Conservation (phyloP, 2,329 filamentous ascomycete genomes). For the Amauroascus niger region DNA sequence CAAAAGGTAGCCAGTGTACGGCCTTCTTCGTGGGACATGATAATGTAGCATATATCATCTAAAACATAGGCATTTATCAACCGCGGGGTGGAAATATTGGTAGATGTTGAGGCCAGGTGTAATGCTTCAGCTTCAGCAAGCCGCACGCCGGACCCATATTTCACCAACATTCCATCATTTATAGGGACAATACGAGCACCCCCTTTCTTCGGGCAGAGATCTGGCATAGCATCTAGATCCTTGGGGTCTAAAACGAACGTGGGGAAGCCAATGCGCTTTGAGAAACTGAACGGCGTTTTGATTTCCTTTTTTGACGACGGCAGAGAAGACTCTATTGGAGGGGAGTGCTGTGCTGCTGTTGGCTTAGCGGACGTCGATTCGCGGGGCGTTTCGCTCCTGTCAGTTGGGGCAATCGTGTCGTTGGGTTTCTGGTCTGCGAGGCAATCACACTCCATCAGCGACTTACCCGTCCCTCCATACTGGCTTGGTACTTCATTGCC, state of each 20-base stretch:
- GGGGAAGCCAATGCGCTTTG: conserved; percentile 6
- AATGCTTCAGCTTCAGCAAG: conserved; percentile 15
- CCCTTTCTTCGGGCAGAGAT: not conserved
- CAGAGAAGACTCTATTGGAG: not conserved
- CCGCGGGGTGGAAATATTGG: conserved; percentile 3
- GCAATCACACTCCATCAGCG: conserved; percentile 1
- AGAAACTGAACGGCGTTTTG: conserved; percentile 1
- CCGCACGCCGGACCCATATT: conserved; percentile 9
- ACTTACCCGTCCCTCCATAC: conserved; percentile 7
- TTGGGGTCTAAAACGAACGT: conserved; percentile 9
- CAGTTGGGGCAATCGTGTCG: not conserved
- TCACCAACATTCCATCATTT: conserved; percentile 6
- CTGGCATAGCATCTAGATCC: conserved; percentile 1
- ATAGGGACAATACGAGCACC: conserved; percentile 6
- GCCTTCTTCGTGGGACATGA: conserved; percentile 11
- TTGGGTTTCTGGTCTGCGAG: not conserved
- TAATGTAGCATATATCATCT: conserved; percentile 9
- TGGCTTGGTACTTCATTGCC: not conserved
- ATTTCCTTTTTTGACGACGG: not conserved
- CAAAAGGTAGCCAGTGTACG: not conserved
- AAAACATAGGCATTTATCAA: conserved; percentile 11
- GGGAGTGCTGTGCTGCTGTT: not conserved
- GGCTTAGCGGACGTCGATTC: not conserved
- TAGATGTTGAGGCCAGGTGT: conserved; percentile 7
- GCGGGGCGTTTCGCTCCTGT: not conserved